Percentiles rank a stretch among this genome's conserved stretches.
These are phyloP conservation scores for Peribolospora kevripleyi DNA, from an alignment of 768 basidiomycete genomes.

Conservation along the genomic window DNA sequence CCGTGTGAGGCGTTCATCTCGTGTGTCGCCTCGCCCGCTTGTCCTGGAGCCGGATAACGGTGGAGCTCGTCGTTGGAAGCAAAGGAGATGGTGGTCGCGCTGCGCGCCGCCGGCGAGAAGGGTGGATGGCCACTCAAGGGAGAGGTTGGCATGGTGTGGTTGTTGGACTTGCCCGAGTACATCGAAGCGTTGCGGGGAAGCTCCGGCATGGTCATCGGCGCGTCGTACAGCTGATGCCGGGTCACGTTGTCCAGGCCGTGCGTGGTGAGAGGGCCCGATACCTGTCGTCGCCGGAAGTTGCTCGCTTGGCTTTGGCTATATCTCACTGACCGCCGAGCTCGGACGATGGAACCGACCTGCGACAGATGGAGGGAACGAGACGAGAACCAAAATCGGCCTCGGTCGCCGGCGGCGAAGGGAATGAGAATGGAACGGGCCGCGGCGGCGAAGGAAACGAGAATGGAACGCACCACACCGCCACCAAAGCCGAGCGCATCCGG, in stretches of 20 bases:
- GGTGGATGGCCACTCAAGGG: no score
- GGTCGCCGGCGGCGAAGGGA: conserved; percentile 31
- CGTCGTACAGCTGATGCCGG: conserved; percentile 69
- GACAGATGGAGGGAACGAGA: conserved; percentile 11
- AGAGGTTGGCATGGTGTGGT: no score
- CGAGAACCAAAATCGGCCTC: conserved; percentile 12
- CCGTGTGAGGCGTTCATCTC: no score
- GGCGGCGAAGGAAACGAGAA: conserved; percentile 28
- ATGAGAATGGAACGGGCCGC: conserved; percentile 15
- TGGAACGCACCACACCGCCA: conserved; percentile 72
- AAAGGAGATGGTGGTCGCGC: no score
- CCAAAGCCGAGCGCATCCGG: conserved; percentile 76
- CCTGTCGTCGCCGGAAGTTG: conserved; percentile 1
- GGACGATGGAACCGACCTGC: conserved; percentile 9
- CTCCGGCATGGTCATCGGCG: conserved; percentile 30
- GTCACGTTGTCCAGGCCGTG: conserved; percentile 29
- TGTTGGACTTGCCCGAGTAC: no score
- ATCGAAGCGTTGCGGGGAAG: no score
- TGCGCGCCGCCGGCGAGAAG: no score
- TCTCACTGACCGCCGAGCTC: conserved; percentile 6
- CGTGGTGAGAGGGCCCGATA: conserved; percentile 11
- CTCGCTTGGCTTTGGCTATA: neutral
- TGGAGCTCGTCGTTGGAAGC: no score
- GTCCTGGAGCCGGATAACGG: no score
- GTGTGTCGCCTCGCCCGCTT: no score